These are phyloP conservation scores for Lanmaoa rubissima DNA, from an alignment of 768 basidiomycete species.

Conservation along the genomic window DNA sequence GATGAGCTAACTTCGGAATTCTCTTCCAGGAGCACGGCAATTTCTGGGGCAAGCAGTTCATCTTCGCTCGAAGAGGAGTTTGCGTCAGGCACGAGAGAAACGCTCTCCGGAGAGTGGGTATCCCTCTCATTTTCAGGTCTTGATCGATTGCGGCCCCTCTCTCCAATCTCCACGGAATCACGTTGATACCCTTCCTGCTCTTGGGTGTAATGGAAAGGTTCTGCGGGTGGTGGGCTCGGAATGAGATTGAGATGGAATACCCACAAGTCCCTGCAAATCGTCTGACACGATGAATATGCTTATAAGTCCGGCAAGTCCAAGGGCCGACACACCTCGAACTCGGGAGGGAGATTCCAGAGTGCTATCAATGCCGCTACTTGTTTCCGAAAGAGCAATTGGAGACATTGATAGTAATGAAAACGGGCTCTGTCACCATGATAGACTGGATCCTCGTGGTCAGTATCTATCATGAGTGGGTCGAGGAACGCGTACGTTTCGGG, in stretches of 20 bases:
- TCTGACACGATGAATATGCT: slow-evolving; percentile 38
- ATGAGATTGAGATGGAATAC: slow-evolving; percentile 65
- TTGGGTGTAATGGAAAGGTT: slow-evolving; percentile 52
- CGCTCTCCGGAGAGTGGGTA: slow-evolving; percentile 6
- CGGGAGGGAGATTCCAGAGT: slow-evolving; percentile 71
- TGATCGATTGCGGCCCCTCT: neutral
- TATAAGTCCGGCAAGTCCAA: neutral
- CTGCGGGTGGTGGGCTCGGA: slow-evolving; percentile 56
- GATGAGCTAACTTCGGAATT: slow-evolving; percentile 36
- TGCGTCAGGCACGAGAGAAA: slow-evolving; percentile 8
- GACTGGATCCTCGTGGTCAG: slow-evolving; percentile 44
- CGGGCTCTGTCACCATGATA: slow-evolving; percentile 80
- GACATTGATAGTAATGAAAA: slow-evolving; percentile 79
- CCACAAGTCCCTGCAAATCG: slow-evolving; percentile 81
- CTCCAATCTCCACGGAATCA: slow-evolving; percentile 6
- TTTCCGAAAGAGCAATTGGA: slow-evolving; percentile 77
- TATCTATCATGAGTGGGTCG: neutral
- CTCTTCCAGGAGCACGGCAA: slow-evolving; percentile 39
- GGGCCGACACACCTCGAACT: slow-evolving; percentile 64
- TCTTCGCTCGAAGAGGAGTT: slow-evolving; percentile 20
- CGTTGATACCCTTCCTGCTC: slow-evolving; percentile 30
- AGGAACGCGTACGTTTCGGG: slow-evolving; percentile 48
- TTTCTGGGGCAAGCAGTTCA: slow-evolving; percentile 33
- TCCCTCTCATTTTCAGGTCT: slow-evolving; percentile 20
- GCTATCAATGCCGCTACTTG: slow-evolving; percentile 62